These are phyloP conservation scores for Torulaspora delbrueckii DNA, from an alignment of 805 yeast genomes.

Conservation along the genomic window DNA sequence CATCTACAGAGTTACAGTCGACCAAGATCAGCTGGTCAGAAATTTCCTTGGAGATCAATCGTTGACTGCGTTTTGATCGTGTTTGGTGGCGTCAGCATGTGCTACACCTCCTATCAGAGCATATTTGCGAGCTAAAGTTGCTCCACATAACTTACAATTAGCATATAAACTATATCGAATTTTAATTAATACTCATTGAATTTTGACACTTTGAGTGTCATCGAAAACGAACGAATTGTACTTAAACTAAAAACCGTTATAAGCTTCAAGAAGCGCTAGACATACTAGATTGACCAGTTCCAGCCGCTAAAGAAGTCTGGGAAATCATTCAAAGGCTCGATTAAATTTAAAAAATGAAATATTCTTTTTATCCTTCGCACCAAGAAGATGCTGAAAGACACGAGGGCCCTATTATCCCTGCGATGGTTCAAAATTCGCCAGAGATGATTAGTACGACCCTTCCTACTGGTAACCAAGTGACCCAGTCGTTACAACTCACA, in stretches of 20 bases:
- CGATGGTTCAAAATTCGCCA: constrained; percentile 6
- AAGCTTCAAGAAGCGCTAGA: background rate
- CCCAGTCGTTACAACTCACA: constrained; percentile 13
- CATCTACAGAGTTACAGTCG: constrained; percentile 52
- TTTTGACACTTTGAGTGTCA: background rate
- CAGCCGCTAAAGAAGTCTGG: background rate
- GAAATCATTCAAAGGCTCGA: background rate
- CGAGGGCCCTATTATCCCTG: constrained; percentile 8
- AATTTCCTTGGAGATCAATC: constrained; percentile 33
- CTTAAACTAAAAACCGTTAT: background rate
- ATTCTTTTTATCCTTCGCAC: constrained; percentile 6
- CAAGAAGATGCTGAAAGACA: background rate
- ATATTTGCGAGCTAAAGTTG: constrained; percentile 23
- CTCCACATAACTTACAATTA: background rate
- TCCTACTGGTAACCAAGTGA: constrained; percentile 18
- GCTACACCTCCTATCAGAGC: constrained; percentile 63
- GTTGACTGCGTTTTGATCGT: constrained; percentile 47
- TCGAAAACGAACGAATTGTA: background rate
- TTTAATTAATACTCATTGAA: background rate
- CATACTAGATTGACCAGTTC: background rate
- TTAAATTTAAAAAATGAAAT: constrained; percentile 2
- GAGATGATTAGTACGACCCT: constrained; percentile 7
- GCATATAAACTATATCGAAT: background rate
- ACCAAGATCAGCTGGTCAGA: constrained; percentile 14
- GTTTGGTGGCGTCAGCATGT: constrained; percentile 58